phyloP scores from a whole-genome alignment of 2,329 filamentous ascomycete species.

The Talaromyces sp. region DNA sequence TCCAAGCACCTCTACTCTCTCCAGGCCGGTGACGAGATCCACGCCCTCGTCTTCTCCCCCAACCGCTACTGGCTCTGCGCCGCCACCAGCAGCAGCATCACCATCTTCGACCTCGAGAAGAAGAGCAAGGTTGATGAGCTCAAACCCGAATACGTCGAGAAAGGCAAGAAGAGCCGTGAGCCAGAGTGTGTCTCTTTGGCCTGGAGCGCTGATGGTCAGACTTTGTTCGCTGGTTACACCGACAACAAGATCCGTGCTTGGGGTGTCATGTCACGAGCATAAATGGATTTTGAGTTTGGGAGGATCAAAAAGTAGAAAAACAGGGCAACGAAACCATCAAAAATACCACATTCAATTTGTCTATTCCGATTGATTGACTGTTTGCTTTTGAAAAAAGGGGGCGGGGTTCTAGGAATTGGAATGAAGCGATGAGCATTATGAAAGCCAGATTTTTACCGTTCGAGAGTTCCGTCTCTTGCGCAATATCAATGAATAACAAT shows the following conservation, averaged over 20 bases:
- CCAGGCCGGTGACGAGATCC: constrained; percentile 99
- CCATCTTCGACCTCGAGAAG: constrained; percentile 99
- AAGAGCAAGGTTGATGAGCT: constrained; percentile 99
- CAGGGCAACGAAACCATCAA: constrained; percentile 19
- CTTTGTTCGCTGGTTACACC: constrained; percentile 98
- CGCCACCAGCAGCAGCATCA: constrained; percentile 94
- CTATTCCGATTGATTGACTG: constrained; percentile 18
- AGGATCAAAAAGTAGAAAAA: constrained; percentile 21
- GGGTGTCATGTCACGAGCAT: constrained; percentile 95
- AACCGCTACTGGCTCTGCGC: constrained; percentile 99
- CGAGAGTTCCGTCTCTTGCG: constrained; percentile 6
- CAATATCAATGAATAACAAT: constrained; percentile 2
- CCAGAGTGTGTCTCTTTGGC: constrained; percentile 97
- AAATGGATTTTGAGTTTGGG: constrained; percentile 34
- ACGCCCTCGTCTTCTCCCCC: constrained; percentile 99
- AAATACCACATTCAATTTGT: constrained; percentile 16
- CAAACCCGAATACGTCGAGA: constrained; percentile 94
- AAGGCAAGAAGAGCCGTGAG: constrained; percentile 98
- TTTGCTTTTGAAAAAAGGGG: constrained; percentile 6
- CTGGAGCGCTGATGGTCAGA: constrained; percentile 98
- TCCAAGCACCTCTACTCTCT: constrained; percentile 99
- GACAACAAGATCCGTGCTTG: constrained; percentile 98
- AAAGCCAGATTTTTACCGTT: constrained; percentile 13
- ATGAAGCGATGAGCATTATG: constrained; percentile 38
- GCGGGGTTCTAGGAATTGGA: constrained; percentile 28